Percentiles rank a stretch among this genome's conserved stretches.
Evolutionary conservation across 1,284 basidiomycete genomes (phyloP).

Genomic region (Cryptococcus maquisensis): DNA sequence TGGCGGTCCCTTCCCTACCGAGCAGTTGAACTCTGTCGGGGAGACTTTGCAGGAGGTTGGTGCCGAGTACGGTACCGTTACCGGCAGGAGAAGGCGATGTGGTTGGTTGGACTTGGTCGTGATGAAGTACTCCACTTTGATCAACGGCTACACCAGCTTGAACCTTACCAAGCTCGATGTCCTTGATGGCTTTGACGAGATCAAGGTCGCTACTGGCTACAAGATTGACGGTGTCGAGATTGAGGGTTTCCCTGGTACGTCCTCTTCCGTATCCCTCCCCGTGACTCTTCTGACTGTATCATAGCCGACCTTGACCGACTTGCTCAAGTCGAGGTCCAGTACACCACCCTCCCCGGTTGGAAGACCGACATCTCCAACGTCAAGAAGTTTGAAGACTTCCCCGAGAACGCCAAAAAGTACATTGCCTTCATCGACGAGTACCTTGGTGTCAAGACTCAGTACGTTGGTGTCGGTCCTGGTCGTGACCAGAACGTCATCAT

Average conservation of each 20-base stretch:
- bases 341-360: conserved; percentile 92
- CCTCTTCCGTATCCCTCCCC: neutral
- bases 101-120: conserved; percentile 98
- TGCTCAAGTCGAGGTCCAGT: conserved; percentile 76
- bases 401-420: conserved; percentile 81
- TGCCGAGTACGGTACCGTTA: conserved; percentile 85
- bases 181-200: conserved; percentile 77
- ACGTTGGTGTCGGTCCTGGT: conserved; percentile 48
- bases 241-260: conserved; percentile 79
- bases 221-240: conserved; percentile 71
- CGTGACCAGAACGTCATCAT: conserved; percentile 43
- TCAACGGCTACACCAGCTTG: conserved; percentile 92
- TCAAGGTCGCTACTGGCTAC: conserved; percentile 86
- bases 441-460: conserved; percentile 70
- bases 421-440: conserved; percentile 81
- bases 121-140: conserved; percentile 82
- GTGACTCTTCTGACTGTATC: neutral
- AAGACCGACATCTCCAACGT: conserved; percentile 68
- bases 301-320: conserved; percentile 80
- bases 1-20: conserved; percentile 94
- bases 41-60: conserved; percentile 90
- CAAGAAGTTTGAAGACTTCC: conserved; percentile 71
- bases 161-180: conserved; percentile 97
- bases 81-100: conserved; percentile 84
- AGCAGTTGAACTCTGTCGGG: conserved; percentile 83